Conservation (phyloP, 2,329 filamentous ascomycete genomes). For the Fusarium algeriense region DNA sequence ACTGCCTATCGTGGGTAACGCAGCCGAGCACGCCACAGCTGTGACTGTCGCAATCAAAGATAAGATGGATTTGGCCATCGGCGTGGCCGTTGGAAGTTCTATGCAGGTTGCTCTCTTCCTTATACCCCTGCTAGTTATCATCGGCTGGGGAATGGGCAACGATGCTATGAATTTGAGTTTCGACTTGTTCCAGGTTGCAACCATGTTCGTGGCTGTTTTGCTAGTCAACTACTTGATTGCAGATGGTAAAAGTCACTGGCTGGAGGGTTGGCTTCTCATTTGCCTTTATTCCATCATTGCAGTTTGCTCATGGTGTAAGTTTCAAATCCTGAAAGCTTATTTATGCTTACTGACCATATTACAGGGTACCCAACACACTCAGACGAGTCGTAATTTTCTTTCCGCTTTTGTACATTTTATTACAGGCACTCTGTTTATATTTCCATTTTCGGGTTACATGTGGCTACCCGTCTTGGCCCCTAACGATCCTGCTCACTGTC, state of each 20-base stretch:
- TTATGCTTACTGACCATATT: conserved; percentile 12
- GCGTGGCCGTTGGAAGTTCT: conserved; percentile 82
- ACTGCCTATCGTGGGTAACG: conserved; percentile 85
- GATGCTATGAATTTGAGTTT: conserved; percentile 86
- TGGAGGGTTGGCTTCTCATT: conserved; percentile 81
- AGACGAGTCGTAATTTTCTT: conserved; percentile 7
- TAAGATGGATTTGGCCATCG: conserved; percentile 87
- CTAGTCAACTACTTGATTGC: conserved; percentile 88
- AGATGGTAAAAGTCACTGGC: conserved; percentile 85
- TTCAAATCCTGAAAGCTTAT: neutral
- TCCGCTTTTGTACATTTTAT: neutral
- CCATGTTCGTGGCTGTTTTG: conserved; percentile 84
- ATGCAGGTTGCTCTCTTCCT: conserved; percentile 86
- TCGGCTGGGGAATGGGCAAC: conserved; percentile 80
- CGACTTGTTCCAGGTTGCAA: conserved; percentile 89
- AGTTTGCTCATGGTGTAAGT: conserved; percentile 72
- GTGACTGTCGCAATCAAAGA: conserved; percentile 85
- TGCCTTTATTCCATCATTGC: conserved; percentile 86
- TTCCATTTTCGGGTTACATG: neutral
- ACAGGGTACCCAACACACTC: conserved; percentile 39
- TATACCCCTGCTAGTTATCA: conserved; percentile 80
- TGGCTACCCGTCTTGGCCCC: neutral
- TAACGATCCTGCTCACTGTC: neutral
- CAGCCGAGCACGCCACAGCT: conserved; percentile 84
- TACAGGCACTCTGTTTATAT: neutral